A percentile compares a stretch with the other conserved stretches of the same genome.
These are phyloP conservation scores for Trifolium pratense DNA, from an alignment of 306 rosid species.

Conservation along the genomic window DNA sequence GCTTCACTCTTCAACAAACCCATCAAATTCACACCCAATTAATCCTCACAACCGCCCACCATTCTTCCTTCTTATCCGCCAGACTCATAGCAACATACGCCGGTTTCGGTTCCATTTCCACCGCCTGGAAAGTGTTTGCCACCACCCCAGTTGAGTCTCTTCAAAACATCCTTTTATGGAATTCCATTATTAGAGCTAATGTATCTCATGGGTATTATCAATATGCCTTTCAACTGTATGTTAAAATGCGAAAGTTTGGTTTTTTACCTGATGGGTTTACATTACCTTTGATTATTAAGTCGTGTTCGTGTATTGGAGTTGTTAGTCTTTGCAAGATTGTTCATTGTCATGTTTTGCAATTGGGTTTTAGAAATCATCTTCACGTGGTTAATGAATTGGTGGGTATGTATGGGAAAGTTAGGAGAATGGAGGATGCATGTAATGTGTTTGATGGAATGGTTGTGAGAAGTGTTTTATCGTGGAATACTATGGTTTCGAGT, in stretches of 20 bases:
- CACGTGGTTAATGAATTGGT: slow-evolving; percentile 69
- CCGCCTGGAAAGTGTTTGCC: slow-evolving; percentile 61
- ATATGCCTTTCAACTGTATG: slow-evolving; percentile 53
- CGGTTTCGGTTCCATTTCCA: slow-evolving; percentile 47
- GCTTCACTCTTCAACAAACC: slow-evolving; percentile 50
- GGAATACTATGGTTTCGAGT: slow-evolving; percentile 76
- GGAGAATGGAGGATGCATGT: slow-evolving; percentile 58
- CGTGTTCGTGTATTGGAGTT: slow-evolving; percentile 49
- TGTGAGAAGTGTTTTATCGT: slow-evolving; percentile 63
- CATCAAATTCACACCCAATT: slow-evolving; percentile 67
- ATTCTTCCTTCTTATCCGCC: slow-evolving; percentile 64
- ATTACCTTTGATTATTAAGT: slow-evolving; percentile 65
- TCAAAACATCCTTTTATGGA: slow-evolving; percentile 64
- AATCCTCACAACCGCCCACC: slow-evolving; percentile 42
- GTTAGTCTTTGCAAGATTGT: slow-evolving; percentile 50
- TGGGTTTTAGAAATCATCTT: slow-evolving; percentile 71
- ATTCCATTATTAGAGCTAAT: slow-evolving; percentile 74
- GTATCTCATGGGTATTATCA: slow-evolving; percentile 59
- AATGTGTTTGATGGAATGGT: slow-evolving; percentile 65
- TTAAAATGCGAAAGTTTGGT: slow-evolving; percentile 66
- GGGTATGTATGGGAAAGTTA: slow-evolving; percentile 71
- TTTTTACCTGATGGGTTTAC: slow-evolving; percentile 79
- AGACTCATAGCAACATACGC: slow-evolving; percentile 60
- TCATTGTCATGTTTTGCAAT: slow-evolving; percentile 60
- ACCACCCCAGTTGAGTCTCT: slow-evolving; percentile 41